Percentiles rank a stretch among this genome's conserved stretches.
Evolutionary conservation across 1,284 basidiomycete genomes (phyloP).

Genomic region (Sanguinoderma infundibulare): DNA sequence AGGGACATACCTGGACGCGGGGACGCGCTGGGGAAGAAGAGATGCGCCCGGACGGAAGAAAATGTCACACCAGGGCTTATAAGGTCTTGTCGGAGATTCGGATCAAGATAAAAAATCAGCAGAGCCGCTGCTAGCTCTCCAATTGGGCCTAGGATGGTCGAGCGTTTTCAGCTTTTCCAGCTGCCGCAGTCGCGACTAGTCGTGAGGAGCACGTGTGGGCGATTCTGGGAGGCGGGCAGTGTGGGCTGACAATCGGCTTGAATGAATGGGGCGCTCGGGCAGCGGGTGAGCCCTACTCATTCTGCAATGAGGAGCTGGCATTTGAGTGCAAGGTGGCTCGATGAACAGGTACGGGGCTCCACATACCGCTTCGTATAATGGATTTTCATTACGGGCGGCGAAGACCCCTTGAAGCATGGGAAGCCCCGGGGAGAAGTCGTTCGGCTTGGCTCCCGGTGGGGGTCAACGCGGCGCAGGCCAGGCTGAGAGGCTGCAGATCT

Average conservation of each 20-base stretch:
- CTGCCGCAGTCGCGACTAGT: conserved; percentile 1
- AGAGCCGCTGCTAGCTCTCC: not conserved
- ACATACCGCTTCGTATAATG: not conserved
- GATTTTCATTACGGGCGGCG: conserved; percentile 1
- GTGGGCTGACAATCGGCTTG: conserved; percentile 6
- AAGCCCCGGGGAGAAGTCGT: not conserved
- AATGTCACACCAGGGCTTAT: conserved; percentile 19
- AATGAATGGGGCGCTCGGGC: conserved; percentile 8
- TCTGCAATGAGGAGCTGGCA: conserved; percentile 1
- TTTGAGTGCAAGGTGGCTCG: not conserved
- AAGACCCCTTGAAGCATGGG: not conserved
- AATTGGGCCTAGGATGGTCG: not conserved
- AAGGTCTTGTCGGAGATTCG: conserved; percentile 30
- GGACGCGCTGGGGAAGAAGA: conserved; percentile 25
- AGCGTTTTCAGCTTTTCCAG: conserved; percentile 4
- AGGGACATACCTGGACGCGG: conserved; percentile 22
- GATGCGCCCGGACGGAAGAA: conserved; percentile 20
- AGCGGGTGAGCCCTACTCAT: conserved; percentile 3
- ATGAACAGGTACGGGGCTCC: not conserved
- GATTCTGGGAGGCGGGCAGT: not conserved
- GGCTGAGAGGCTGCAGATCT: conserved; percentile 6
- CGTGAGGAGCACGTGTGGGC: not conserved
- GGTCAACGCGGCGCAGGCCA: not conserved
- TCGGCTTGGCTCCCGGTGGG: not conserved
- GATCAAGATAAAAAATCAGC: conserved; percentile 27